Evolutionary conservation across 495 filamentous ascomycete genomes (phyloP).

Genomic region (Xylaria acuta): DNA sequence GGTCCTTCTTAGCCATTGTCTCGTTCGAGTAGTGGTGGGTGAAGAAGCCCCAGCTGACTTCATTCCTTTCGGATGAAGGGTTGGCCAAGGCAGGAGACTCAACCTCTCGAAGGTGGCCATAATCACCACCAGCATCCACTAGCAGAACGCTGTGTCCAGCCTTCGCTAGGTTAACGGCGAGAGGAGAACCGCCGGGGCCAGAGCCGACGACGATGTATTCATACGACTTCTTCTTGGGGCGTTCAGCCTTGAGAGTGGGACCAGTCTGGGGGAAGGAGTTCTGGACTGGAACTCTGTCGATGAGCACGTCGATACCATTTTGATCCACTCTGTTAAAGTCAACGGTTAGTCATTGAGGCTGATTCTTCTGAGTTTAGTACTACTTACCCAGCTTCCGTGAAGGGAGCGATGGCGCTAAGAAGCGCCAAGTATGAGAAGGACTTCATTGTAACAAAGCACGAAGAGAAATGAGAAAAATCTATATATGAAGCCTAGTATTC

Average conservation of each 20-base stretch:
- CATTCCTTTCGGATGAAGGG: slow-evolving; percentile 56
- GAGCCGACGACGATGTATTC: slow-evolving; percentile 71
- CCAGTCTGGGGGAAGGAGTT: slow-evolving; percentile 26
- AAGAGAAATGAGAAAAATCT: slow-evolving; percentile 14
- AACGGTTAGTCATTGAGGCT: neutral
- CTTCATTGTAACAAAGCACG: slow-evolving; percentile 20
- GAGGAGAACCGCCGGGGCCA: slow-evolving; percentile 67
- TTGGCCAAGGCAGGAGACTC: slow-evolving; percentile 52
- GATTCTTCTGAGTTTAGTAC: neutral
- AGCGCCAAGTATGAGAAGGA: slow-evolving; percentile 28
- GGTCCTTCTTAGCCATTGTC: slow-evolving; percentile 43
- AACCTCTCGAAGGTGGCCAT: slow-evolving; percentile 33
- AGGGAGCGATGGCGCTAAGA: slow-evolving; percentile 24
- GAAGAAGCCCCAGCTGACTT: slow-evolving; percentile 52
- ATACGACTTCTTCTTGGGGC: slow-evolving; percentile 45
- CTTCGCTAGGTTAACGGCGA: slow-evolving; percentile 64
- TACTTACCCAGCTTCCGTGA: slow-evolving; percentile 24
- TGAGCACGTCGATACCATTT: slow-evolving; percentile 25
- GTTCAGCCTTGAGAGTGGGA: slow-evolving; percentile 20
- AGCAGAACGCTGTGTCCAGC: slow-evolving; percentile 56
- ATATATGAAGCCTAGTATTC: slow-evolving; percentile 14
- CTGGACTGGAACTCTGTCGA: slow-evolving; percentile 18
- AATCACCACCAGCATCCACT: slow-evolving; percentile 38
- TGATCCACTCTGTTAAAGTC: slow-evolving; percentile 11
- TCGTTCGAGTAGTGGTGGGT: slow-evolving; percentile 52